Evolutionary conservation across 148 eudicot genomes (phyloP).

Genomic region (Tetragonia tetragonoides): DNA sequence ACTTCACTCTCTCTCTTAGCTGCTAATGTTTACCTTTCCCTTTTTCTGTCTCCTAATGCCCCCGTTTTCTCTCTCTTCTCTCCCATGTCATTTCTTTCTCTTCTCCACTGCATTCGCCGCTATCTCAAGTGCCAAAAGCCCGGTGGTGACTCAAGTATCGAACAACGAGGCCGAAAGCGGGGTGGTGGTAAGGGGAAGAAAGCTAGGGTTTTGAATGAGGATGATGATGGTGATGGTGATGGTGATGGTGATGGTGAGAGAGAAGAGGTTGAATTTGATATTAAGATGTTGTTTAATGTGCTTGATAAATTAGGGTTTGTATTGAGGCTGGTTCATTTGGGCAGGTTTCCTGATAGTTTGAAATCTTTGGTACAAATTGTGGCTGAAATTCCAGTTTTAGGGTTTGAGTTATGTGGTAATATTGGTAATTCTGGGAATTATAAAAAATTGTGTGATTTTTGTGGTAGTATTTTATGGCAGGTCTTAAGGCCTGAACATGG

Average conservation of each 20-base stretch:
- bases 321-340: conserved; percentile 71
- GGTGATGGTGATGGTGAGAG: conserved; percentile 23
- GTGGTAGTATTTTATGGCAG: conserved; percentile 46
- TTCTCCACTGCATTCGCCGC: conserved; percentile 62
- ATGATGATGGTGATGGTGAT: neutral
- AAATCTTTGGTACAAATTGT: conserved; percentile 71
- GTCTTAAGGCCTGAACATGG: conserved; percentile 77
- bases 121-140: conserved; percentile 38
- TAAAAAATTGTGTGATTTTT: conserved; percentile 51
- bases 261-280: conserved; percentile 47
- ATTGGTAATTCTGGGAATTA: conserved; percentile 44
- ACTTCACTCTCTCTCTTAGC: conserved; percentile 44
- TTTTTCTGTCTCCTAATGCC: conserved; percentile 62
- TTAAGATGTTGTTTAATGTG: conserved; percentile 45
- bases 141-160: too few relatives aligned
- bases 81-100: conserved; percentile 71
- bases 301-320: conserved; percentile 65
- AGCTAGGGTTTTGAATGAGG: conserved; percentile 30
- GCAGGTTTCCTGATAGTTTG: conserved; percentile 79
- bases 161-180: neutral
- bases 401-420: conserved; percentile 53
- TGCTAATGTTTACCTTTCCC: conserved; percentile 54
- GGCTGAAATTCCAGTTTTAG: conserved; percentile 59
- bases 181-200: conserved; percentile 37
- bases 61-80: conserved; percentile 77